These are phyloP conservation scores for Acanthamoeba castellanii DNA, from an alignment of 208 protist species.

Conservation along the genomic window DNA sequence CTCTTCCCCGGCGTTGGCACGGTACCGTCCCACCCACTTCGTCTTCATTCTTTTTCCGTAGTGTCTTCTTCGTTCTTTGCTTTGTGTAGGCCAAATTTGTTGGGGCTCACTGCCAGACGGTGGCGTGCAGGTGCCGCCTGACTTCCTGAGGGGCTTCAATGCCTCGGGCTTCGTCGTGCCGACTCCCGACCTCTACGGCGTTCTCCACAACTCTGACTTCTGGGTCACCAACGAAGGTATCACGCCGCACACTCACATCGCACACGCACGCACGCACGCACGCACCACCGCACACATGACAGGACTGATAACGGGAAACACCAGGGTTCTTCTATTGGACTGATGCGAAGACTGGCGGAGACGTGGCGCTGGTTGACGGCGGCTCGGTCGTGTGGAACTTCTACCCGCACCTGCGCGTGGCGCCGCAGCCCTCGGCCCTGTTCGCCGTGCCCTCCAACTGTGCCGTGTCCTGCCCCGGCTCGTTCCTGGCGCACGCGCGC, in stretches of 20 bases:
- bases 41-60: too few species aligned
- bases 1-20: neutral
- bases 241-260: too few species aligned
- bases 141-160: neutral
- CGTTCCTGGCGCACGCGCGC: neutral
- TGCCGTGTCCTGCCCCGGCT: neutral
- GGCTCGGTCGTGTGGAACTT: neutral
- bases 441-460: neutral
- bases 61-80: too few species aligned
- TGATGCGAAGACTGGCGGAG: neutral
- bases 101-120: too few species aligned
- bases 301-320: neutral
- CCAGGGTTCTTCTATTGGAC: neutral
- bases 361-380: neutral
- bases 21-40: neutral
- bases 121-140: neutral
- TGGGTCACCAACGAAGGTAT: neutral
- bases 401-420: neutral
- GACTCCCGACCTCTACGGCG: neutral
- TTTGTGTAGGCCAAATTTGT: neutral
- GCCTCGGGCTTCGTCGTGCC: neutral
- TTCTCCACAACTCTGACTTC: slow-evolving; percentile 4
- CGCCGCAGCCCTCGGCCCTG: neutral
- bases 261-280: neutral
- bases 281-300: too few species aligned